Base-by-base conservation (phyloP, 2,329 filamentous ascomycete genomes). In the Xylaria sp. region DNA sequence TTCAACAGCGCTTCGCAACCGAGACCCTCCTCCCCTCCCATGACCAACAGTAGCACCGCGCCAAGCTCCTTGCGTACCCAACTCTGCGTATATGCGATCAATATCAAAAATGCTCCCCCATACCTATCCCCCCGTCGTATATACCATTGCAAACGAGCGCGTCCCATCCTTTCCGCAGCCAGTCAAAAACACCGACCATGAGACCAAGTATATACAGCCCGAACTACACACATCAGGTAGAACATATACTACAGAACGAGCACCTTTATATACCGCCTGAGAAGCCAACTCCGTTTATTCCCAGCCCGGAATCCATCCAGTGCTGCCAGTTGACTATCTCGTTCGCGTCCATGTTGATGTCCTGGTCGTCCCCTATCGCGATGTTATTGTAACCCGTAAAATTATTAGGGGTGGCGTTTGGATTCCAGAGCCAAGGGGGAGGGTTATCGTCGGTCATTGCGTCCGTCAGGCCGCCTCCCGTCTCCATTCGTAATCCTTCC, bases 271-370 rank as follows among this genome's bases (percentile, higher is more conserved):
- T 69, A 4, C 72, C 71, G 3, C 71, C 72, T 19, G 68, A 70
- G 49, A 74, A 74, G 1, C 71, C 68, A 3, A 69, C 63, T 2
- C 71, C 66, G 3, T 67, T 70, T 40, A 73, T 68, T 1, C 70
- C 69, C 9, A 72, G 59, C 2, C 71, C 70, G 8, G 64, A 67
- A 37, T 74, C 73, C 65, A 74, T 67, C 68, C 81, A 83, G 57
- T 78, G 77, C 49, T 82, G 78, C 81, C 81, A 83, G 64, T 82
- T 77, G 60, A 83, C 82, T 6, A 78, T 75, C 5, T 72, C 69
- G 8, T 65, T 63, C 2, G 76, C 74, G 1, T 79, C 78, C 60
- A 72, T 75, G 58, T 69, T 74, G 56, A 70, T 67, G 62, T 73
- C 72, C 9, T 64, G 72, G 43, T 69, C 68, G 44, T 62, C 60